Evolutionary conservation across 345 rosid species (phyloP).

Genomic region (Euphorbia peplus): DNA sequence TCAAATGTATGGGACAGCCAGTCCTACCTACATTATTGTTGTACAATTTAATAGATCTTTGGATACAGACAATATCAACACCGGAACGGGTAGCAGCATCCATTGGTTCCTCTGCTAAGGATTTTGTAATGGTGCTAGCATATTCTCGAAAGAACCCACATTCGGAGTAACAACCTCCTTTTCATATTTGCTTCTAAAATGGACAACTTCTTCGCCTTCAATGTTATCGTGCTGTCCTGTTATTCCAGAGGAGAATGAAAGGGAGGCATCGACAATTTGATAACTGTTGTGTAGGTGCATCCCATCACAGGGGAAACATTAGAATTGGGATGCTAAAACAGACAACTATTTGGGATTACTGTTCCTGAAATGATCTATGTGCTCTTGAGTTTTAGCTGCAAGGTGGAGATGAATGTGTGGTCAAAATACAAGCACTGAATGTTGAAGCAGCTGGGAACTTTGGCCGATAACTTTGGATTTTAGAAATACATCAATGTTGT

Average conservation of each 20-base stretch:
- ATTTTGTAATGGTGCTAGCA: slow-evolving; percentile 30
- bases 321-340: not conserved
- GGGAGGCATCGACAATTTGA: not conserved
- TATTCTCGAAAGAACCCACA: slow-evolving; percentile 27
- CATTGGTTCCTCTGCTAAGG: slow-evolving; percentile 29
- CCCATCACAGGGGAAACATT: not conserved
- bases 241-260: not conserved
- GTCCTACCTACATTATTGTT: slow-evolving; percentile 23
- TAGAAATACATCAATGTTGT: not conserved
- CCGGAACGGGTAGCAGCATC: slow-evolving; percentile 19
- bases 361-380: not conserved
- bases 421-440: not conserved
- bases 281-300: too few species aligned
- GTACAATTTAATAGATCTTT: slow-evolving; percentile 24
- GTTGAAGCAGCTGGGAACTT: not conserved
- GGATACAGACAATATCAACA: slow-evolving; percentile 21
- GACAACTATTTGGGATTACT: not conserved
- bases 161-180: slow-evolving; percentile 10
- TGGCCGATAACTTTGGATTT: too few species aligned
- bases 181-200: too few species aligned
- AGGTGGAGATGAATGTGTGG: not conserved
- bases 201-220: too few species aligned
- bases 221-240: too few species aligned
- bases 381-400: not conserved
- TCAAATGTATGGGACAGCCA: slow-evolving; percentile 29